These are phyloP conservation scores for Starmerella riodocensis DNA, from an alignment of 805 yeast genomes.

Conservation along the genomic window DNA sequence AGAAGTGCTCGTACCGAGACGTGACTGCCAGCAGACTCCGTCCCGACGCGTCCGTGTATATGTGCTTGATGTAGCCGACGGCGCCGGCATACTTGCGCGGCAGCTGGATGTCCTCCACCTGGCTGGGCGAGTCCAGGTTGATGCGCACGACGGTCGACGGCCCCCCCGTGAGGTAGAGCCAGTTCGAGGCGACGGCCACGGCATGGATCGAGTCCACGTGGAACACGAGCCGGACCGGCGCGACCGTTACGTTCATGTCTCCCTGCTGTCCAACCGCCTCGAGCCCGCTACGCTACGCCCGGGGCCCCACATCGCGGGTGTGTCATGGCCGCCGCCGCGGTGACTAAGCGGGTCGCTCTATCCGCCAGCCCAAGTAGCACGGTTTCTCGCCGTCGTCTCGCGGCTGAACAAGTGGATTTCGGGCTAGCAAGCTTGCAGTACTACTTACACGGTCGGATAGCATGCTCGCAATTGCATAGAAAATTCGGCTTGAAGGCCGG, in stretches of 20 bases:
- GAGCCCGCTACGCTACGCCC: too few species aligned
- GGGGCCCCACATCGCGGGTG: too few species aligned
- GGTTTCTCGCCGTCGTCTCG: too few species aligned
- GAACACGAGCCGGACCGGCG: constrained; percentile 40
- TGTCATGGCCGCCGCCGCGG: too few species aligned
- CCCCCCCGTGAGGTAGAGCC: constrained; percentile 41
- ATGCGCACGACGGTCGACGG: constrained; percentile 49
- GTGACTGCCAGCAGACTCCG: constrained; percentile 41
- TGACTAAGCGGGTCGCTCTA: too few species aligned
- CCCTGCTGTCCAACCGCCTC: too few species aligned
- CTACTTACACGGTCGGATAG: too few species aligned
- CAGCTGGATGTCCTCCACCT: constrained; percentile 33
- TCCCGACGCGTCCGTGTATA: constrained; percentile 42
- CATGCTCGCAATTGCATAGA: too few species aligned
- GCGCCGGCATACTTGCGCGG: constrained; percentile 23
- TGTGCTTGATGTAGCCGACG: constrained; percentile 25
- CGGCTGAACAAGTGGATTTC: too few species aligned
- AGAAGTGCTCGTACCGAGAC: constrained; percentile 32
- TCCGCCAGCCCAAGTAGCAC: too few species aligned
- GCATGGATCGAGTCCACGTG: constrained; percentile 35
- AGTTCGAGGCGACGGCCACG: constrained; percentile 43
- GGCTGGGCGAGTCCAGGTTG: constrained; percentile 51
- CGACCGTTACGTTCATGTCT: constrained; percentile 22
- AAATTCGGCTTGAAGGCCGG: too few species aligned
- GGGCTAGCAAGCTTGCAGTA: too few species aligned